phyloP scores from a whole-genome alignment of 169 alveolate species.

The Theileria parva region DNA sequence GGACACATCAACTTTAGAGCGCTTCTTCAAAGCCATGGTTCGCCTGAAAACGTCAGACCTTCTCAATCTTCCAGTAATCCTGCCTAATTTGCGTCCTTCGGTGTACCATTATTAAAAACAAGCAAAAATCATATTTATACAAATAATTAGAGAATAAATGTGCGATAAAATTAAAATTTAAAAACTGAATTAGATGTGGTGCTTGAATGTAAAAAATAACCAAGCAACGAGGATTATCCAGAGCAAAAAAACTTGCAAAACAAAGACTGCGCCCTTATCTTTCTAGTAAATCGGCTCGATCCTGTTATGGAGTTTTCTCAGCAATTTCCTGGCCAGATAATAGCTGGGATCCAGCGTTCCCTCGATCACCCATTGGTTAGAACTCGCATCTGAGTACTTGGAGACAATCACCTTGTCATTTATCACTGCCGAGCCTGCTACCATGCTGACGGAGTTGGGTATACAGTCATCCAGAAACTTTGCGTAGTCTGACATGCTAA shows the following conservation, averaged over 20 bases:
- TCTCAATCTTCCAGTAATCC: background rate
- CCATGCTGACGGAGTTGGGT: conserved; percentile 24
- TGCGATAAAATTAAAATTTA: background rate
- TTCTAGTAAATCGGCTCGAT: conserved; percentile 54
- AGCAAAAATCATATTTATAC: conserved; percentile 3
- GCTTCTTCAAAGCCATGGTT: conserved; percentile 3
- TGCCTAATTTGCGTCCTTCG: background rate
- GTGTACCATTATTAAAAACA: background rate
- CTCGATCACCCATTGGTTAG: conserved; percentile 44
- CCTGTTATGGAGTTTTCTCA: conserved; percentile 43
- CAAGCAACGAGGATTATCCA: background rate
- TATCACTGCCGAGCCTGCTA: conserved; percentile 18
- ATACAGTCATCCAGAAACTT: conserved; percentile 41
- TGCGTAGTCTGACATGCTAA: conserved; percentile 14
- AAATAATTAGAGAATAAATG: background rate
- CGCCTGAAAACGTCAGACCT: background rate
- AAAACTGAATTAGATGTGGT: background rate
- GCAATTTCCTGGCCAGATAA: conserved; percentile 59
- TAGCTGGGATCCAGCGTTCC: conserved; percentile 66
- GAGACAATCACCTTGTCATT: conserved; percentile 15
- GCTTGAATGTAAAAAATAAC: background rate
- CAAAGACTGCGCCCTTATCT: background rate
- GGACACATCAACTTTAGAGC: conserved; percentile 6
- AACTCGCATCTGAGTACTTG: conserved; percentile 2
- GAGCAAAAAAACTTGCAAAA: background rate